Conservation (phyloP, 148 eudicot genomes). For the Vaccinium darrowii region DNA sequence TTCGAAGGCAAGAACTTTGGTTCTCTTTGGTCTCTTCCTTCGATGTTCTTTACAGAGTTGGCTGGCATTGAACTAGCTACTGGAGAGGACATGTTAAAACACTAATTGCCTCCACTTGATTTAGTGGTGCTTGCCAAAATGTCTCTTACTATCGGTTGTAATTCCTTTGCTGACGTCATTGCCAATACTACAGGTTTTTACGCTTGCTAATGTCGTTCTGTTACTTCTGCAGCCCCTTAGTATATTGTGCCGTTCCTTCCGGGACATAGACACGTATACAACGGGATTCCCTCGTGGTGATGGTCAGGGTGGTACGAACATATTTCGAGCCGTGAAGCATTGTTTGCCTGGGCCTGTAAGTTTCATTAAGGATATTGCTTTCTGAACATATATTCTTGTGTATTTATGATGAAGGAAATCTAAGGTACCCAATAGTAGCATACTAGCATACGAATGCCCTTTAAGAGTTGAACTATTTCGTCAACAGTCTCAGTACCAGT, state of each 20-base stretch:
- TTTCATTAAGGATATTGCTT: neutral
- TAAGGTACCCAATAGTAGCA: conserved; percentile 6
- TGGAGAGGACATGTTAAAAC: neutral
- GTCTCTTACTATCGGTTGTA: neutral
- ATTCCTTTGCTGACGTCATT: neutral
- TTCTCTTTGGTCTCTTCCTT: conserved; percentile 10
- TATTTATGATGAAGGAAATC: neutral
- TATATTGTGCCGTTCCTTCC: conserved; percentile 76
- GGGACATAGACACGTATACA: conserved; percentile 78
- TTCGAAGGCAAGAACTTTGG: conserved; percentile 55
- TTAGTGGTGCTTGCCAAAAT: conserved; percentile 12
- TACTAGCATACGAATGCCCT: neutral
- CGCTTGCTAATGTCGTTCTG: conserved; percentile 20
- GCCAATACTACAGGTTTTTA: neutral
- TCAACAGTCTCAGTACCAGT: neutral
- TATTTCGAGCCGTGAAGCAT: conserved; percentile 78
- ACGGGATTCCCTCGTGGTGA: conserved; percentile 85
- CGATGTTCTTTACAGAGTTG: conserved; percentile 3
- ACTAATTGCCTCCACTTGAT: neutral
- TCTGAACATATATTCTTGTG: neutral
- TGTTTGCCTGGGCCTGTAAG: conserved; percentile 96
- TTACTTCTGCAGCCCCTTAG: conserved; percentile 76
- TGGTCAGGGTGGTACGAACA: conserved; percentile 58
- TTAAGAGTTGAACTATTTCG: neutral
- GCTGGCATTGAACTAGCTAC: neutral